phyloP scores from a whole-genome alignment of 768 basidiomycete species.

The Serpula lacrymans region DNA sequence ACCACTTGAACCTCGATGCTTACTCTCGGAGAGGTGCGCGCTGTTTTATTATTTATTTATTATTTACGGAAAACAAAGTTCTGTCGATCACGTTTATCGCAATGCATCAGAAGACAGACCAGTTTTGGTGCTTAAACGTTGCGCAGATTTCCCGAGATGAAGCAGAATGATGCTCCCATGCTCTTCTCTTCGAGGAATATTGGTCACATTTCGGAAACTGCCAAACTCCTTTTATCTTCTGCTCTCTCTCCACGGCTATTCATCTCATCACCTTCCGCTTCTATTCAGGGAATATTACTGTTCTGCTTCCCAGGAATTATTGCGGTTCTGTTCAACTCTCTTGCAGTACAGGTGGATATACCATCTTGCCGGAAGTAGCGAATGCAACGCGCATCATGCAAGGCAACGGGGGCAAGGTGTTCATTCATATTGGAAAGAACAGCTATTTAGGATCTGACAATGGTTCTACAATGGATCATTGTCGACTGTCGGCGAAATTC shows the following conservation, averaged over 20 bases:
- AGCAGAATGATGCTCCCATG: too few relatives aligned
- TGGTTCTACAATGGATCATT: slow-evolving; percentile 31
- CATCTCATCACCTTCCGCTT: neutral
- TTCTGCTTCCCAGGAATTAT: slow-evolving; percentile 35
- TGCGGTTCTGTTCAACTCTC: slow-evolving; percentile 33
- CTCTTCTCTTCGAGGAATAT: too few relatives aligned
- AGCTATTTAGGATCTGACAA: slow-evolving; percentile 26
- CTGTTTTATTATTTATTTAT: too few relatives aligned
- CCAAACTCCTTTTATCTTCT: too few relatives aligned
- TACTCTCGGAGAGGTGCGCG: slow-evolving; percentile 4
- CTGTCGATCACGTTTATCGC: too few relatives aligned
- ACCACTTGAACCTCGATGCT: slow-evolving; percentile 4
- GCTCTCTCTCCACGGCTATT: neutral
- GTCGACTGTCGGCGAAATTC: slow-evolving; percentile 32
- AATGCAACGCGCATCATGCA: slow-evolving; percentile 28
- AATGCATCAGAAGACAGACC: too few relatives aligned
- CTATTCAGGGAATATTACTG: slow-evolving; percentile 30
- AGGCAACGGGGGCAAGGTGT: neutral
- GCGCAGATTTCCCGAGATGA: too few relatives aligned
- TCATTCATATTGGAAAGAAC: slow-evolving; percentile 4
- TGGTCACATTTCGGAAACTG: too few relatives aligned
- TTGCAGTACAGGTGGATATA: slow-evolving; percentile 28
- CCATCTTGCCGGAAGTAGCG: slow-evolving; percentile 33
- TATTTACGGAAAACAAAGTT: too few relatives aligned
- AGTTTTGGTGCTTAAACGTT: too few relatives aligned